A percentile compares a stretch with the other conserved stretches of the same genome.
These are phyloP conservation scores for Chamaenerion angustifolium DNA, from an alignment of 345 rosid species.

Conservation along the genomic window DNA sequence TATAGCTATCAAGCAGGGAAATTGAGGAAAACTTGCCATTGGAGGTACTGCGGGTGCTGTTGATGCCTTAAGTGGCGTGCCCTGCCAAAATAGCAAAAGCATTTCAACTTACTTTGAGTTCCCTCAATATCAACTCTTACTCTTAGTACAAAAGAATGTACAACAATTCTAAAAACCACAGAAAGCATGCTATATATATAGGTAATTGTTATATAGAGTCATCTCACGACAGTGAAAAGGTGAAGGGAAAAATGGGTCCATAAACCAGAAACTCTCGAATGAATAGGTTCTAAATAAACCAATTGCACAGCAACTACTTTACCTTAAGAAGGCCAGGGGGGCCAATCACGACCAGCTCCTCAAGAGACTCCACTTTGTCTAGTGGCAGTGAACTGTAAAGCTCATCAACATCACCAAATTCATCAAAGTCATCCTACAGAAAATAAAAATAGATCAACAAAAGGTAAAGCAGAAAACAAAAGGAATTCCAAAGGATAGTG, in stretches of 20 bases:
- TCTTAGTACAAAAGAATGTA: no score
- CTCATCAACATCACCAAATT: constrained; percentile 85
- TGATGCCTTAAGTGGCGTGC: no score
- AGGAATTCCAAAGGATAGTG: no score
- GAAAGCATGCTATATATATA: no score
- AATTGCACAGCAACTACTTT: constrained; percentile 8
- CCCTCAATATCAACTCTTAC: no score
- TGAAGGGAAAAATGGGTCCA: background rate
- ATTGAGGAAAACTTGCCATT: no score
- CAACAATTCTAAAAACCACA: no score
- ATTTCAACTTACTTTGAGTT: no score
- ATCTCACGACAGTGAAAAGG: background rate
- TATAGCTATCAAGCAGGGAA: no score
- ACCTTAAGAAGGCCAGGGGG: constrained; percentile 77
- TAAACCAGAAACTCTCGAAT: background rate
- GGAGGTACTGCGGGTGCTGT: no score
- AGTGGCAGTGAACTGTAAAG: constrained; percentile 68
- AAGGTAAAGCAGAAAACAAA: background rate
- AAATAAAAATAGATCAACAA: background rate
- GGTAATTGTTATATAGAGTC: no score
- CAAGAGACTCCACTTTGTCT: constrained; percentile 91
- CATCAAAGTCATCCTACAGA: constrained; percentile 86
- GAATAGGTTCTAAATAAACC: constrained; percentile 3
- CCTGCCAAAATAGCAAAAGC: no score
- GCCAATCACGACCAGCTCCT: constrained; percentile 74